Conservation (phyloP, 75 land plant genomes). For the Pinus taeda region DNA sequence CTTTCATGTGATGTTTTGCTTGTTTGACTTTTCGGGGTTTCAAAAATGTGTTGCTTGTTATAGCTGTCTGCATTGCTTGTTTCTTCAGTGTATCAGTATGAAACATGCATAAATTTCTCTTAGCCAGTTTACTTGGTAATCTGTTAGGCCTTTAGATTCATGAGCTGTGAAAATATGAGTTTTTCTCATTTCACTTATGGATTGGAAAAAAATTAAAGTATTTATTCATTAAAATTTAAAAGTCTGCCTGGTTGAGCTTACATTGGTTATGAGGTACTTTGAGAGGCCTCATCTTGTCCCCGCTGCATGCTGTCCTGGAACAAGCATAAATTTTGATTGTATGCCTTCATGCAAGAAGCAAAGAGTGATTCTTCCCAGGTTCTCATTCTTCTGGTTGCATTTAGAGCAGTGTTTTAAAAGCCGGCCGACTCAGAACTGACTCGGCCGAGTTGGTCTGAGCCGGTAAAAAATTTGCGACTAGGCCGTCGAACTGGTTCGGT, state of each 20-base stretch:
- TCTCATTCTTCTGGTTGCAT: not conserved
- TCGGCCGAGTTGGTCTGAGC: no score
- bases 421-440: no score
- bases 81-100: not conserved
- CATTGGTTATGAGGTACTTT: not conserved
- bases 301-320: not conserved
- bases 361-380: not conserved
- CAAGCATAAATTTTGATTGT: not conserved
- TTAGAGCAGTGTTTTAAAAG: no score
- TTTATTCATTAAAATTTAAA: not conserved
- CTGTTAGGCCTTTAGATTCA: not conserved
- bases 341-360: not conserved
- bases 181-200: not conserved
- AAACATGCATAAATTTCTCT: not conserved
- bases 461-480: no score
- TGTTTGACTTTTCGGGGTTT: not conserved
- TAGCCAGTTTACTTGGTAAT: not conserved
- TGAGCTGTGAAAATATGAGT: not conserved
- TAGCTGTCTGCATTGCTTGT: not conserved
- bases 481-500: no score
- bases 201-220: not conserved
- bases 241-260: no score
- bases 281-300: not conserved
- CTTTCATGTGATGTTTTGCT: not conserved
- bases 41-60: not conserved